These are phyloP conservation scores for Morella rubra DNA, from an alignment of 306 rosid genomes.

Conservation along the genomic window DNA sequence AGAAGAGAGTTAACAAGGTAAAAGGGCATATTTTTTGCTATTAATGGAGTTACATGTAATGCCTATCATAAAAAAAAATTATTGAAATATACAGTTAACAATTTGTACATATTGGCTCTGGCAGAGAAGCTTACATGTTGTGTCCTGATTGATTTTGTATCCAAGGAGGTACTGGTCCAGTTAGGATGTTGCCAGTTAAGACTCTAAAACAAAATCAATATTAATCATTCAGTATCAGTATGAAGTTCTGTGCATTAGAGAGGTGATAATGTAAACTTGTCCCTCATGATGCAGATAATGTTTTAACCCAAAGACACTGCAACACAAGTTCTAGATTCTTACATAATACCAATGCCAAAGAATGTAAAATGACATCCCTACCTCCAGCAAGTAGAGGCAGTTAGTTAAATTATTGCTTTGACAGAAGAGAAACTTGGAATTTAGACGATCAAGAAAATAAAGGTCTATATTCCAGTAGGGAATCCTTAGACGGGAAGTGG, in stretches of 20 bases:
- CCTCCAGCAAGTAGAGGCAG: background rate
- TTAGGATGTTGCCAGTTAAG: constrained; percentile 57
- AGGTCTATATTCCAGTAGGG: too few relatives aligned
- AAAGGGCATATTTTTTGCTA: background rate
- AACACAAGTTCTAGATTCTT: background rate
- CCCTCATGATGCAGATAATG: background rate
- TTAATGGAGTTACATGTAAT: background rate
- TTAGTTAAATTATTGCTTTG: background rate
- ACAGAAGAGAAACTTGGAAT: too few relatives aligned
- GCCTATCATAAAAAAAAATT: too few relatives aligned
- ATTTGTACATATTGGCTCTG: constrained; percentile 4
- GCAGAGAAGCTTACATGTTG: constrained; percentile 42
- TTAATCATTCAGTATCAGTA: constrained; percentile 1
- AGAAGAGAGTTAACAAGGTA: background rate
- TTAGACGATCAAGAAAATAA: too few relatives aligned
- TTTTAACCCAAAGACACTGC: background rate
- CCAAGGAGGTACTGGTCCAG: constrained; percentile 52
- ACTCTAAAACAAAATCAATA: constrained; percentile 34
- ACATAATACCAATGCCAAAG: background rate
- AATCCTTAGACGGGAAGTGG: too few relatives aligned
- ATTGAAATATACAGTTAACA: too few relatives aligned
- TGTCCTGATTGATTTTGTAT: constrained; percentile 9
- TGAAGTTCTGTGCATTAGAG: background rate
- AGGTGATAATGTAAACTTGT: background rate
- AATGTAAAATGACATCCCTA: background rate